phyloP scores from a whole-genome alignment of 1,284 basidiomycete species.

The Schizophyllum commune region DNA sequence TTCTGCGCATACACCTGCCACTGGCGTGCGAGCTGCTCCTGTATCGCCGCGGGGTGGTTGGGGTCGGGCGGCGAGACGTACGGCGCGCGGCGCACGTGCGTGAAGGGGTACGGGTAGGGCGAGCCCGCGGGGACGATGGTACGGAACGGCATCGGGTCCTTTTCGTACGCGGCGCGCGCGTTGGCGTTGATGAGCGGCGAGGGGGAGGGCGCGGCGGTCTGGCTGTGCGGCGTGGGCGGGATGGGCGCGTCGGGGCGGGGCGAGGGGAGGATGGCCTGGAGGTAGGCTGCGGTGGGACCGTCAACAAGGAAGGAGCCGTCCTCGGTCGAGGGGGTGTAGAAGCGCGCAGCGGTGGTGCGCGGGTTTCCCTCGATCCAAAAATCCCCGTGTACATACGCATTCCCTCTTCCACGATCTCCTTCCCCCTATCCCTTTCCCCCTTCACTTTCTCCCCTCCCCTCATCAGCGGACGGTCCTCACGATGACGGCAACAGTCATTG shows the following conservation, averaged over 20 bases:
- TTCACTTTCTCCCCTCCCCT: background rate
- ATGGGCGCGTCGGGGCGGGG: conserved; percentile 63
- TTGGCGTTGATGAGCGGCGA: too few species aligned
- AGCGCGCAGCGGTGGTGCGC: background rate
- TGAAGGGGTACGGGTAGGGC: conserved; percentile 69
- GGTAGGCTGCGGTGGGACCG: conserved; percentile 48
- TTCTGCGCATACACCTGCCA: conserved; percentile 74
- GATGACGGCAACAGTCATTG: background rate
- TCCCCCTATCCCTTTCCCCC: background rate
- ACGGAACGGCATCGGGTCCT: conserved; percentile 33
- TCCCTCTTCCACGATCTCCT: background rate
- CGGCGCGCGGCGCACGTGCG: conserved; percentile 49
- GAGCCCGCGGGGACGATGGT: conserved; percentile 52
- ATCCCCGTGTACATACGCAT: background rate
- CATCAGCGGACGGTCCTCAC: background rate
- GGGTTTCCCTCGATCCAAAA: background rate
- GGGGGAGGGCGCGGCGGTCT: conserved; percentile 61
- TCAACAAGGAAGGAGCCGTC: conserved; percentile 30
- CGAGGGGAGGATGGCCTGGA: conserved; percentile 49
- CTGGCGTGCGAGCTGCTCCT: conserved; percentile 61
- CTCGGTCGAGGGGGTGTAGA: background rate
- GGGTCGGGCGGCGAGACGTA: conserved; percentile 39
- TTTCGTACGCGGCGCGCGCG: conserved; percentile 23
- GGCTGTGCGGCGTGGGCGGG: conserved; percentile 67
- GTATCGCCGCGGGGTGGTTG: conserved; percentile 42